These are phyloP conservation scores for Crotalaria pallida DNA, from an alignment of 306 rosid genomes.

Conservation along the genomic window DNA sequence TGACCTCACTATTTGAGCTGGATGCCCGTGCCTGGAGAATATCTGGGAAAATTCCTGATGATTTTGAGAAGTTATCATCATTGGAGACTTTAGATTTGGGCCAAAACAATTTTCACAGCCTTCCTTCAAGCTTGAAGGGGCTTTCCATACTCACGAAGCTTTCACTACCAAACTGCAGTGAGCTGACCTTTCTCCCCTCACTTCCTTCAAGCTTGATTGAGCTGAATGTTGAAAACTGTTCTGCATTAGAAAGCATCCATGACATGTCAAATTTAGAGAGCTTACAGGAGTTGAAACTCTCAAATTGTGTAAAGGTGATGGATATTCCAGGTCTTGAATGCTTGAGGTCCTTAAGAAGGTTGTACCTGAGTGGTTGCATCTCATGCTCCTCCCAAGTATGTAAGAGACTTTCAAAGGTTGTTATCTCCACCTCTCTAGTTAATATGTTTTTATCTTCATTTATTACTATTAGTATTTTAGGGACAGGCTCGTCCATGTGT, in stretches of 20 bases:
- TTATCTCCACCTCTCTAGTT: background rate
- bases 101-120: conserved; percentile 34
- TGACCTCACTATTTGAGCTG: conserved; percentile 28
- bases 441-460: too few species aligned
- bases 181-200: conserved; percentile 45
- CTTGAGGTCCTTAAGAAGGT: too few species aligned
- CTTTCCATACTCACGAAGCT: conserved; percentile 39
- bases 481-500: background rate
- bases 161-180: conserved; percentile 27
- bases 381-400: too few species aligned
- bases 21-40: conserved; percentile 41
- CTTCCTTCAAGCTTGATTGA: conserved; percentile 49
- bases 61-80: conserved; percentile 39
- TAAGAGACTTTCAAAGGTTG: conserved; percentile 45
- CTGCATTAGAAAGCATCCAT: conserved; percentile 27
- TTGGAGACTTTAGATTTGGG: conserved; percentile 33
- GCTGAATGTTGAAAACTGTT: conserved; percentile 39
- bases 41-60: conserved; percentile 48
- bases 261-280: conserved; percentile 45
- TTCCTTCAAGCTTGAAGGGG: conserved; percentile 49
- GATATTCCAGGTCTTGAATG: conserved; percentile 43
- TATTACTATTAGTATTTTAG: too few species aligned
- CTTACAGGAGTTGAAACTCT: conserved; percentile 36
- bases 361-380: too few species aligned
- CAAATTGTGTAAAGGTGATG: conserved; percentile 40